These are phyloP conservation scores for Naganishia kalamii DNA, from an alignment of 768 basidiomycete genomes.

Conservation along the genomic window DNA sequence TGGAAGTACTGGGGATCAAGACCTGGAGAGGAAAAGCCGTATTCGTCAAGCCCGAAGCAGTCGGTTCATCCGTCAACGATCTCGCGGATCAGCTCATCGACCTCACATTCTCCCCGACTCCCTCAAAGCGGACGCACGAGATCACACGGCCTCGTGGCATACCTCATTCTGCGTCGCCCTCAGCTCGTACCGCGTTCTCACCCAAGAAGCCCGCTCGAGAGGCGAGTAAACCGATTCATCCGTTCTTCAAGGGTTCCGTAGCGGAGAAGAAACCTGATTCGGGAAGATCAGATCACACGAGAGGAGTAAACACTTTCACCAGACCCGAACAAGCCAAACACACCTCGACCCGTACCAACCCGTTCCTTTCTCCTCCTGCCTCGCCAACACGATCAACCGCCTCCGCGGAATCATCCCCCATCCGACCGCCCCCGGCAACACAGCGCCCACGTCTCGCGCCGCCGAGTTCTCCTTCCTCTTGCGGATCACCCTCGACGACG, in stretches of 20 bases:
- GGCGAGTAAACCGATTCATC: constrained; percentile 30
- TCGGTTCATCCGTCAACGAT: neutral
- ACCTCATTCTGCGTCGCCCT: constrained; percentile 23
- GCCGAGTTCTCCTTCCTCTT: neutral
- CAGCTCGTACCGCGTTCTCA: constrained; percentile 30
- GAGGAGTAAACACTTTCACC: neutral
- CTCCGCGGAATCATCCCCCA: neutral
- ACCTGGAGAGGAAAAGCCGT: neutral
- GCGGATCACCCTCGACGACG: neutral
- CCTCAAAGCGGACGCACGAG: constrained; percentile 1
- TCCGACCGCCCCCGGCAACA: neutral
- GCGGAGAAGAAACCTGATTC: neutral
- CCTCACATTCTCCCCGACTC: constrained; percentile 28
- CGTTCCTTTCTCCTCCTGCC: neutral
- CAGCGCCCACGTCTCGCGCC: constrained; percentile 7
- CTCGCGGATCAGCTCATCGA: constrained; percentile 17
- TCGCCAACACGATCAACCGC: neutral
- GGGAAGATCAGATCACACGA: constrained; percentile 8
- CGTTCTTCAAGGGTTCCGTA: constrained; percentile 32
- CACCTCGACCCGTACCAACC: neutral
- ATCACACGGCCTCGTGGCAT: constrained; percentile 28
- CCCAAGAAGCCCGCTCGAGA: neutral
- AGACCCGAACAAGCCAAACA: constrained; percentile 1
- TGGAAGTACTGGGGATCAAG: neutral
- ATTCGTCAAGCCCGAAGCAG: neutral